Evolutionary conservation across 495 filamentous ascomycete genomes (phyloP), one percentile per base, ranked within the genome.

Genomic region (Hypomontagnella monticulosa): DNA sequence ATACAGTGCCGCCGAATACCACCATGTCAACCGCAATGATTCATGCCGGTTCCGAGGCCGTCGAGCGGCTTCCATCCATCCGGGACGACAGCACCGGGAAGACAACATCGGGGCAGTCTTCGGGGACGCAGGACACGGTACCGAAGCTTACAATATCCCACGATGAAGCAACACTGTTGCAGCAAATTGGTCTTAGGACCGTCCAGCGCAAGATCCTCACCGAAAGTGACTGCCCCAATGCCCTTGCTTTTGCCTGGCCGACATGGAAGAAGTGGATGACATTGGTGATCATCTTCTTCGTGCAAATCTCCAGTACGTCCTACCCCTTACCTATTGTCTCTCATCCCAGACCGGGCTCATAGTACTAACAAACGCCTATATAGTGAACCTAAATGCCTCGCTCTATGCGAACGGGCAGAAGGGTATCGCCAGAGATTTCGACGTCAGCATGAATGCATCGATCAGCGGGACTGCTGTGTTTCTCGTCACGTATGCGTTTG

Each of bases 331-430:
- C 14, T 79, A 34, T 73, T 87, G 20, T 86, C 85, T 67, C 12
- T 19, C 6, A 18, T 38, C 14, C 32, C n/a, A 10, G 8, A 12
- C 20, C 32, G 4, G 23, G 6, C 23, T 27, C 23, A 2, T 27
- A 6, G 23, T 55, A 38, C 58, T 68, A 63, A 68, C 38, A 4
- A 4, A 11, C 1, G 11, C 18, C 16, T n/a, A n/a, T 41, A 2
- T 49, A 69, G 66, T 93, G 90, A 93, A 93, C 75, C 88, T 93
- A 77, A 93, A 93, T 76, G 87, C 87, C 4, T 86, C 85, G 36
- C 80, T 91, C 6, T 93, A 91, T 71, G 80, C 87, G 16, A 90
- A 90, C 61, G 89, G 82, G 4, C 76, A 91, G 11, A 65, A 63
- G 2, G 85, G 85, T 1, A 83, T 93, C 49, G 79, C 83, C 0